Percentiles rank a stretch among this genome's conserved stretches.
phyloP scores from a whole-genome alignment of 352 stramenopile genomes.

The Globisporangium radiosum region DNA sequence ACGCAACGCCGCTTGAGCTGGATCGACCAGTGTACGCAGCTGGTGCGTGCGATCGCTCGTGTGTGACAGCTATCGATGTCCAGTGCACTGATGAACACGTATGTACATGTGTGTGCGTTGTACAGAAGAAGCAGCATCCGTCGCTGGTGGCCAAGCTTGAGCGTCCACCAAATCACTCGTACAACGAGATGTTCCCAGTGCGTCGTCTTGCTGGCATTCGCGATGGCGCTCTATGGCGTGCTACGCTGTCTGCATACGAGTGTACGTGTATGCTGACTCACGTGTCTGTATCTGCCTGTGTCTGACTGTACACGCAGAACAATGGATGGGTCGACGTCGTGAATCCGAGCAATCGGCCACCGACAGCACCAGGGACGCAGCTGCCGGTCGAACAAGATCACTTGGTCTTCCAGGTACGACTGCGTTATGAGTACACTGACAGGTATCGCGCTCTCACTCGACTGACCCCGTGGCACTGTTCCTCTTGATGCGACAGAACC shows the following conservation, averaged over 20 bases:
- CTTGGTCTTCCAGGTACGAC: conserved; percentile 5
- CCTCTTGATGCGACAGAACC: neutral
- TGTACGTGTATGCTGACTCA: neutral
- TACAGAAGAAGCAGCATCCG: conserved; percentile 49
- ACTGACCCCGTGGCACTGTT: neutral
- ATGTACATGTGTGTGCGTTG: neutral
- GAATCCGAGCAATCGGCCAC: conserved; percentile 17
- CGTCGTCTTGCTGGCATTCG: conserved; percentile 9
- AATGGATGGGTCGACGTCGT: conserved; percentile 69
- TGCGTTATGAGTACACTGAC: neutral
- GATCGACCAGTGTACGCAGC: conserved; percentile 61
- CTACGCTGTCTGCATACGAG: neutral
- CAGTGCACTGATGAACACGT: neutral
- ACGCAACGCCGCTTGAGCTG: conserved; percentile 37
- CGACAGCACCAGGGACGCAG: neutral
- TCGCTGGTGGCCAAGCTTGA: conserved; percentile 52
- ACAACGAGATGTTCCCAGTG: conserved; percentile 70
- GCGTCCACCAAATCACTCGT: conserved; percentile 66
- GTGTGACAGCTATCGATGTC: too few relatives aligned
- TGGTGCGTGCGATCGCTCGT: conserved; percentile 25
- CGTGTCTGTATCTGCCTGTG: neutral
- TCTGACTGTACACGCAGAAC: conserved; percentile 18
- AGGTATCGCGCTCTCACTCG: neutral
- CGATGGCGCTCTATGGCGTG: neutral
- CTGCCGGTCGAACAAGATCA: conserved; percentile 2